These are phyloP conservation scores for Prunus fruticosa DNA, from an alignment of 306 rosid genomes.

Conservation along the genomic window DNA sequence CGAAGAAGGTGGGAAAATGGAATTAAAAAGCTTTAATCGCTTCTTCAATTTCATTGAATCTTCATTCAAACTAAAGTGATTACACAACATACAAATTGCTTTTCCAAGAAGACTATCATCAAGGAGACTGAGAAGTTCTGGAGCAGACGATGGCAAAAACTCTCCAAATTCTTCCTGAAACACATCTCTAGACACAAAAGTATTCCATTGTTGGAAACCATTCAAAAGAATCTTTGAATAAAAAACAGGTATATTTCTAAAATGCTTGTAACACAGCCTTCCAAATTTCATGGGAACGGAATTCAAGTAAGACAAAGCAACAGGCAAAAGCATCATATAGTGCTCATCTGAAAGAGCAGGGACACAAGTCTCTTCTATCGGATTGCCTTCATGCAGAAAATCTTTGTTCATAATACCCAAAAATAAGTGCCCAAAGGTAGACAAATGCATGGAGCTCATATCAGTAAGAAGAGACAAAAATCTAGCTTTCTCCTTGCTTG, in stretches of 20 bases:
- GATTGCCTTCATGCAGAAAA: constrained; percentile 28
- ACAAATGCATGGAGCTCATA: constrained; percentile 68
- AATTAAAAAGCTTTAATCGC: constrained; percentile 57
- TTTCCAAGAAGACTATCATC: constrained; percentile 81
- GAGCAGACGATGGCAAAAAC: constrained; percentile 53
- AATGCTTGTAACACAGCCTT: constrained; percentile 31
- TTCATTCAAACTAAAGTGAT: constrained; percentile 54
- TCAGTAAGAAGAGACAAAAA: constrained; percentile 63
- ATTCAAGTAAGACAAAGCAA: constrained; percentile 60
- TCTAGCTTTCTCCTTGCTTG: constrained; percentile 51
- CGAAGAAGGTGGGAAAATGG: constrained; percentile 39
- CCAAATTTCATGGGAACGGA: constrained; percentile 45
- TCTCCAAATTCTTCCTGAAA: constrained; percentile 66
- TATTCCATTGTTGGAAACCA: constrained; percentile 66
- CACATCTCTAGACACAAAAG: constrained; percentile 53
- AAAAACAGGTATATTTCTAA: constrained; percentile 38
- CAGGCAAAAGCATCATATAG: constrained; percentile 67
- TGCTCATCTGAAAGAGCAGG: constrained; percentile 56
- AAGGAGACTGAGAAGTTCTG: constrained; percentile 51
- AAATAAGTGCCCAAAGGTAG: constrained; percentile 67
- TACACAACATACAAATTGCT: constrained; percentile 56
- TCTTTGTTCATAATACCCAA: constrained; percentile 38
- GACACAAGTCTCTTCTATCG: constrained; percentile 29
- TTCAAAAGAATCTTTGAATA: constrained; percentile 66
- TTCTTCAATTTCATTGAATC: constrained; percentile 48